phyloP scores from a whole-genome alignment of 306 rosid genomes.

The Sechiopsis laciniata region DNA sequence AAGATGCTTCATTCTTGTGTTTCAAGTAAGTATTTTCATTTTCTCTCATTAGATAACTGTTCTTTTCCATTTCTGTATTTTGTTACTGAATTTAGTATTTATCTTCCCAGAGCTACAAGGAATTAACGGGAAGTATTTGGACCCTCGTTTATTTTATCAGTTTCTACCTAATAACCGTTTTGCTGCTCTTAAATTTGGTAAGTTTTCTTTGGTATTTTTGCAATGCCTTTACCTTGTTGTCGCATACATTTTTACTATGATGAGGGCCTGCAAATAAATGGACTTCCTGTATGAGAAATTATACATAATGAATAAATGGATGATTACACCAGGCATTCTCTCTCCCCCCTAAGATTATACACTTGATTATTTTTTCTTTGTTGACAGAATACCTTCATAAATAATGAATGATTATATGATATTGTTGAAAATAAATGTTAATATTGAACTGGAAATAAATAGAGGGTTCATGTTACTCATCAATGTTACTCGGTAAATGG shows the following conservation, averaged over 20 bases:
- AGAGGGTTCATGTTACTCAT: neutral
- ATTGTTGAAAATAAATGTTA: slow-evolving; percentile 3
- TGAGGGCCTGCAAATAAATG: neutral
- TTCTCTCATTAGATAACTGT: neutral
- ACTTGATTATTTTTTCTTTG: neutral
- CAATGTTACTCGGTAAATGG: neutral
- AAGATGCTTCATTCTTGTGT: neutral
- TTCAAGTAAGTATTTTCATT: slow-evolving; percentile 11
- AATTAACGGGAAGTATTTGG: slow-evolving; percentile 76
- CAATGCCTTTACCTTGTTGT: slow-evolving; percentile 3
- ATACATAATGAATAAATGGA: neutral
- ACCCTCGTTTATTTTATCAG: slow-evolving; percentile 60
- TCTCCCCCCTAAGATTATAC: neutral
- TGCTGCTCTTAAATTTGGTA: slow-evolving; percentile 92
- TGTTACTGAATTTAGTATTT: slow-evolving; percentile 24
- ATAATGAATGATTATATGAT: neutral
- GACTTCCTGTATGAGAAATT: neutral
- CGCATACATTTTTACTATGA: neutral
- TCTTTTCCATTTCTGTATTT: neutral
- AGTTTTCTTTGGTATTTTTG: slow-evolving; percentile 19
- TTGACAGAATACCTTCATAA: slow-evolving; percentile 3
- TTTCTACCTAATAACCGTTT: slow-evolving; percentile 73
- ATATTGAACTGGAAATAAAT: neutral
- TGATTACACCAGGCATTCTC: neutral
- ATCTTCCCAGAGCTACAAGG: slow-evolving; percentile 76